A percentile compares a stretch with the other conserved stretches of the same genome.
Conservation (phyloP, 192 early-diverging fungal genomes). For the Coemansia sp. region DNA sequence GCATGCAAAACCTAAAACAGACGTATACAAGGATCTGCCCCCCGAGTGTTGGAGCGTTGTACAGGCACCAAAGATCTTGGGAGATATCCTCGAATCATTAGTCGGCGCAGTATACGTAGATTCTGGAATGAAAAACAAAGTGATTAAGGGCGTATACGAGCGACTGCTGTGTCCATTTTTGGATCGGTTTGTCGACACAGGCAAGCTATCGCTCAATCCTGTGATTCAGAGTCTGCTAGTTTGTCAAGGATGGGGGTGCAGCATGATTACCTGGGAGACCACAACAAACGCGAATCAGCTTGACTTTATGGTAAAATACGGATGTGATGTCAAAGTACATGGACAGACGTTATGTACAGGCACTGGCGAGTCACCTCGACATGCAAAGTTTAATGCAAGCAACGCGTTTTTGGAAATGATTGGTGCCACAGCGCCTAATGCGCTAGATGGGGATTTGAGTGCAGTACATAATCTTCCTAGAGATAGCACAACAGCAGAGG, state of each 20-base stretch:
- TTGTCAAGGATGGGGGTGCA: slow-evolving; percentile 53
- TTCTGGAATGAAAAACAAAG: slow-evolving; percentile 63
- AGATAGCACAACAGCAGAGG: not conserved
- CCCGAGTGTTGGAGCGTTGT: slow-evolving; percentile 77
- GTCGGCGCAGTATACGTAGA: slow-evolving; percentile 87
- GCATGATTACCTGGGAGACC: slow-evolving; percentile 25
- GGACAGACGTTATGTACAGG: slow-evolving; percentile 13
- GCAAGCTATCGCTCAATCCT: slow-evolving; percentile 46
- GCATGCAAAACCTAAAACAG: not conserved
- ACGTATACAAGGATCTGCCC: slow-evolving; percentile 41
- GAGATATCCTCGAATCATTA: slow-evolving; percentile 86
- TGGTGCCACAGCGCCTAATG: slow-evolving; percentile 40
- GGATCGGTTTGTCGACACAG: slow-evolving; percentile 51
- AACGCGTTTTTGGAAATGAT: slow-evolving; percentile 24
- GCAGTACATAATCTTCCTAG: slow-evolving; percentile 8
- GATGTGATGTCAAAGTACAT: slow-evolving; percentile 34
- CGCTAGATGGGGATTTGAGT: slow-evolving; percentile 36
- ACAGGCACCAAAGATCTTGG: slow-evolving; percentile 83
- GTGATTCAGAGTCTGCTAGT: slow-evolving; percentile 46
- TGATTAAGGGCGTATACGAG: slow-evolving; percentile 51
- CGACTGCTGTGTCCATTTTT: slow-evolving; percentile 44
- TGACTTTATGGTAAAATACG: slow-evolving; percentile 32
- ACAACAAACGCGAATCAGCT: slow-evolving; percentile 26
- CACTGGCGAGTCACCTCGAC: slow-evolving; percentile 39
- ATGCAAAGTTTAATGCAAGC: slow-evolving; percentile 40